Base-by-base conservation (phyloP, 306 rosid genomes). In the Datisca glomerata region DNA sequence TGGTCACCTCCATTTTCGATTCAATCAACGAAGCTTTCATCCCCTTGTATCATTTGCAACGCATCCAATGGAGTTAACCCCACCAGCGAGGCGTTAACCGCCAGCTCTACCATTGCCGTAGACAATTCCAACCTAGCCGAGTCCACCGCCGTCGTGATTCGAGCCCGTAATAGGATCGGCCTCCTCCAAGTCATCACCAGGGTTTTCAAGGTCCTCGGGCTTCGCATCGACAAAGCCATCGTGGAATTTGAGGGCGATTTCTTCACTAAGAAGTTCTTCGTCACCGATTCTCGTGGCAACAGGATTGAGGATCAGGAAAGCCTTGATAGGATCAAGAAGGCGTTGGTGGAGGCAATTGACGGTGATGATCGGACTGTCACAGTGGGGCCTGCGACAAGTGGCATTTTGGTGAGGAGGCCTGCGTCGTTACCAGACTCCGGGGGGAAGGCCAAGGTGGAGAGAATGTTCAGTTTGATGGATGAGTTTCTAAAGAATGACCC, bases 401-500 rank as follows among this genome's bases (percentile, higher is more conserved):
- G 83, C 43, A 50, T 71, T 47, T 69, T 74, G 23, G 78, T 71
- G 34, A 64, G 72, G 60, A 75, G 65, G 66, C 69, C 74, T 29
- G 83, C 80, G 23, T 46, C 65, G 28, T 63, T 64, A 50, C 49
- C 68, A 33, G 65, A 18, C 25, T 18, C 64, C 13, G 69, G 67
- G 8, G 78, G 43, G 22, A 43, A 48, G 24, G 80, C 66, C 12
- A 79, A 65, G 42, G 83, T 65, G 12, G 89, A 79, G 69, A 74
- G 70, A 40, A 79, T 79, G 89, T 74, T 68, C 34, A 46, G 54
- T 48, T 52, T 79, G 45, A 79, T 79, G 89, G 89, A 79, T 8
- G 66, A 72, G 22, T 79, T 74, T 60, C 54, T 71, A 70, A 79
- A 74, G 49, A 79, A 68, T 45, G 89, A 79, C n/a, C 76, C 89